Conservation (phyloP, 257 asterid genomes). For the Solanum dulcamara region DNA sequence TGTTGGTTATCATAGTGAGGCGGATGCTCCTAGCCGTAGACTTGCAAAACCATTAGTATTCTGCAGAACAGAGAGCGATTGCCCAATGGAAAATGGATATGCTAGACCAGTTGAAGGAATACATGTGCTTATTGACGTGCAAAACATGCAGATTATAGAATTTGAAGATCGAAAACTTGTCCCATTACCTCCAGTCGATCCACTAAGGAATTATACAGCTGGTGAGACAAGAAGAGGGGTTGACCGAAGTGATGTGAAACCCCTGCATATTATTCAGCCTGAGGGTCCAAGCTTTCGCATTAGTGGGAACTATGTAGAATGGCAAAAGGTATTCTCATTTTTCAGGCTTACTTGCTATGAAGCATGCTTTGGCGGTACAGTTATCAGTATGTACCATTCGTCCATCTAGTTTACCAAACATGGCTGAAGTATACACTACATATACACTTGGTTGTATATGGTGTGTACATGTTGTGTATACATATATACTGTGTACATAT, state of each 20-base stretch:
- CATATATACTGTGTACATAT: background rate
- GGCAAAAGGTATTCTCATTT: slow-evolving; percentile 71
- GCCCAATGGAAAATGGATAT: slow-evolving; percentile 97
- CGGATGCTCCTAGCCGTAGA: slow-evolving; percentile 87
- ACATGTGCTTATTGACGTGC: slow-evolving; percentile 86
- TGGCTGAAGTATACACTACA: background rate
- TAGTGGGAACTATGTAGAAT: slow-evolving; percentile 69
- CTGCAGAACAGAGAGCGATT: slow-evolving; percentile 92
- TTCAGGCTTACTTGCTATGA: background rate
- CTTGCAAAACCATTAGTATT: slow-evolving; percentile 94
- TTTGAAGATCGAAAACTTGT: slow-evolving; percentile 93
- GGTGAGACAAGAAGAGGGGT: slow-evolving; percentile 95
- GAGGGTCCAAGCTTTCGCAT: slow-evolving; percentile 98
- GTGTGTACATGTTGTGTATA: no score
- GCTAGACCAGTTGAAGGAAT: slow-evolving; percentile 99
- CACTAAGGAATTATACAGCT: slow-evolving; percentile 82
- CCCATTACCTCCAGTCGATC: slow-evolving; percentile 94
- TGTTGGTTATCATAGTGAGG: slow-evolving; percentile 80
- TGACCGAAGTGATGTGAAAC: slow-evolving; percentile 90
- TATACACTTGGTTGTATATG: no score
- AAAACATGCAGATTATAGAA: slow-evolving; percentile 83
- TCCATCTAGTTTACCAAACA: background rate
- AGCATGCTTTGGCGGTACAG: background rate
- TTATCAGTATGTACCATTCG: background rate
- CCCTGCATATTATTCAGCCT: slow-evolving; percentile 75